Base-by-base conservation (phyloP, 2,329 filamentous ascomycete genomes). In the Penicillium nordicum region DNA sequence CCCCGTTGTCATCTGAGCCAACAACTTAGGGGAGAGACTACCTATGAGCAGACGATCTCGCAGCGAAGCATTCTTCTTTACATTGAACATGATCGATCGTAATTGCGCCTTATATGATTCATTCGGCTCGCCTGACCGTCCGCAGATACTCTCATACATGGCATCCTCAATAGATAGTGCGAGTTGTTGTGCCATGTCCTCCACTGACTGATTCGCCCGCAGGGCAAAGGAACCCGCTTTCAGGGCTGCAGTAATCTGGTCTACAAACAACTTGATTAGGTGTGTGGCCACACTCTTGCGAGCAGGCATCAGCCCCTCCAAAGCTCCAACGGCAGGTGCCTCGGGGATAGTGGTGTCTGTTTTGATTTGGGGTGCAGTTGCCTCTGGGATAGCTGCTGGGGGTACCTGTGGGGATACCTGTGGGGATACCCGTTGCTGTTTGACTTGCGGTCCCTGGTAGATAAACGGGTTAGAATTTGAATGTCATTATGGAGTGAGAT, bases 1-100 rank as follows among this genome's bases (percentile, higher is more conserved):
- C 69, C 94, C 89, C 1, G 89, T 85, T 14, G 85, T 87, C 94
- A 99, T 97, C 50, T 84, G 84, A n/a, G 90, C 89, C 44, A 99
- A 80, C 55, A 85, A 84, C n/a, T 87, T 79, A 0, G 93, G 85
- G 7, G 87, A 84, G 36, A 97, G 78, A 32, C 82, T 84, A 50
- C 85, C 84, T 59, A 84, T 83, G n/a, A 97, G 79, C 51, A 99
- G 79, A 40, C 88, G 85, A 67, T 87, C 83, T 50, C 89, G 84
- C 43, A 99, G 80, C 64, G 91, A 86, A 53, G 86, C 77, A 72
- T 99, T 99, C 69, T 87, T 88, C 81, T 96, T 96, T 58, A 97
- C 80, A 75, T 97, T 97, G 75, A 90, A 89, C 47, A 86, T 79
- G 63, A 99, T 83, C 43, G 88, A 85, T 61, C 91, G 86, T 65